A percentile compares a stretch with the other conserved stretches of the same genome.
These are phyloP conservation scores for Acanthochlamys bracteata DNA, from an alignment of 106 monocot genomes.

Conservation along the genomic window DNA sequence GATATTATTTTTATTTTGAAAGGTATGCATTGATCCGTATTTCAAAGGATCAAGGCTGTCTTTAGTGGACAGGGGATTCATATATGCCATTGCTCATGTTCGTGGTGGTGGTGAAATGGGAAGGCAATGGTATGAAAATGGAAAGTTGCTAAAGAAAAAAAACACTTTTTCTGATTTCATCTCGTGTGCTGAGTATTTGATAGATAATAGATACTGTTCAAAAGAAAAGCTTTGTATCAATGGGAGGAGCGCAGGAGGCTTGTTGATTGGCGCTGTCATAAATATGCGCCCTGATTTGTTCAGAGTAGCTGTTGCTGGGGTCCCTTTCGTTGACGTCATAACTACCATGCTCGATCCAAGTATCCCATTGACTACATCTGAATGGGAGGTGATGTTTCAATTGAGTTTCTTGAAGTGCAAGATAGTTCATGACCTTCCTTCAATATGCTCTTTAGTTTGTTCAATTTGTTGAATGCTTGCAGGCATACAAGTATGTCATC, in stretches of 20 bases:
- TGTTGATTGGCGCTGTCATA: constrained; percentile 85
- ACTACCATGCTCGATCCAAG: constrained; percentile 97
- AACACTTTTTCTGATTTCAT: constrained; percentile 94
- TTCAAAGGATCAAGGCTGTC: constrained; percentile 64
- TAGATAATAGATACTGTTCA: constrained; percentile 71
- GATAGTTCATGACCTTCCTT: too few relatives aligned
- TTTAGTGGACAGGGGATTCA: constrained; percentile 72
- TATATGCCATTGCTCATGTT: constrained; percentile 84
- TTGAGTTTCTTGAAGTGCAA: too few relatives aligned
- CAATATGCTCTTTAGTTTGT: too few relatives aligned
- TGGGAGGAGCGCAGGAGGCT: constrained; percentile 96
- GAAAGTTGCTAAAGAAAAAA: constrained; percentile 67
- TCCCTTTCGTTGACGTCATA: constrained; percentile 96
- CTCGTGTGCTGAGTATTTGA: constrained; percentile 81
- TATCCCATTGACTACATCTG: constrained; percentile 87
- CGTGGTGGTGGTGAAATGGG: constrained; percentile 98
- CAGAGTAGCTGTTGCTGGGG: constrained; percentile 78
- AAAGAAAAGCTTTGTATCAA: constrained; percentile 81
- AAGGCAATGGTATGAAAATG: constrained; percentile 86
- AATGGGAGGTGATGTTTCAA: constrained; percentile 74
- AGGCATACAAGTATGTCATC: too few relatives aligned
- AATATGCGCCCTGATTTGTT: constrained; percentile 98
- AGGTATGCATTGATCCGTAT: constrained; percentile 76
- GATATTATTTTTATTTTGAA: constrained; percentile 7
- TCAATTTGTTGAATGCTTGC: too few relatives aligned